A percentile compares a stretch with the other conserved stretches of the same genome.
Evolutionary conservation across 768 basidiomycete species (phyloP).

Genomic region (Chalciporus piperatus): DNA sequence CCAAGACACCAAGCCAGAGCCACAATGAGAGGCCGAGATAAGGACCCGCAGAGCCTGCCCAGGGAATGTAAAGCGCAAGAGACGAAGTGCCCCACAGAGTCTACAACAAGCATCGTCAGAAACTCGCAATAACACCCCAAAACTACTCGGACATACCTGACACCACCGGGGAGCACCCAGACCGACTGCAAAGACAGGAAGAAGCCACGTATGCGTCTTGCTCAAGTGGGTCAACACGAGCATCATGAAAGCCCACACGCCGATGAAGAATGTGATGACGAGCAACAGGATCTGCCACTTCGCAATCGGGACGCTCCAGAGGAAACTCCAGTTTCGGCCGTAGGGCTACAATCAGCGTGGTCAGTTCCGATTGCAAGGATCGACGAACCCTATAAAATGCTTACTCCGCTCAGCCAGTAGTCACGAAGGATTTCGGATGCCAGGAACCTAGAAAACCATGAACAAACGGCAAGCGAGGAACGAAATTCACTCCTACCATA

Average conservation of each 20-base stretch:
- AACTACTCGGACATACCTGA: slow-evolving; percentile 49
- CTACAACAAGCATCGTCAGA: slow-evolving; percentile 29
- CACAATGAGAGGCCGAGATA: slow-evolving; percentile 89
- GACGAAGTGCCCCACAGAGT: slow-evolving; percentile 97
- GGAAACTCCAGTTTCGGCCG: slow-evolving; percentile 92
- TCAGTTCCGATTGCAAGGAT: slow-evolving; percentile 8
- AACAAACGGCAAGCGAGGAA: background rate
- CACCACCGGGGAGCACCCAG: slow-evolving; percentile 94
- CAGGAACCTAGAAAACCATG: slow-evolving; percentile 54
- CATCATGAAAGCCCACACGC: slow-evolving; percentile 78
- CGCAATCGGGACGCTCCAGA: slow-evolving; percentile 82
- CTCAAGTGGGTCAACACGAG: slow-evolving; percentile 78
- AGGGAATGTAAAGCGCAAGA: slow-evolving; percentile 88
- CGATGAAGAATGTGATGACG: slow-evolving; percentile 80
- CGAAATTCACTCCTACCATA: slow-evolving; percentile 51
- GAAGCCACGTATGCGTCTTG: slow-evolving; percentile 93
- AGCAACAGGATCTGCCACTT: slow-evolving; percentile 83
- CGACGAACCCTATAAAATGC: slow-evolving; percentile 26
- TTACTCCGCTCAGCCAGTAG: slow-evolving; percentile 85
- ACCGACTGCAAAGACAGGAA: slow-evolving; percentile 94
- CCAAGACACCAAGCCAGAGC: slow-evolving; percentile 94
- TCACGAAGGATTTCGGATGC: slow-evolving; percentile 89
- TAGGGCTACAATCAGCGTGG: slow-evolving; percentile 54
- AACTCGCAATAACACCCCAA: background rate
- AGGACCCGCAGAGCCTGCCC: slow-evolving; percentile 83